These are phyloP conservation scores for Escallonia rubra DNA, from an alignment of 129 eudicot genomes.

Conservation along the genomic window DNA sequence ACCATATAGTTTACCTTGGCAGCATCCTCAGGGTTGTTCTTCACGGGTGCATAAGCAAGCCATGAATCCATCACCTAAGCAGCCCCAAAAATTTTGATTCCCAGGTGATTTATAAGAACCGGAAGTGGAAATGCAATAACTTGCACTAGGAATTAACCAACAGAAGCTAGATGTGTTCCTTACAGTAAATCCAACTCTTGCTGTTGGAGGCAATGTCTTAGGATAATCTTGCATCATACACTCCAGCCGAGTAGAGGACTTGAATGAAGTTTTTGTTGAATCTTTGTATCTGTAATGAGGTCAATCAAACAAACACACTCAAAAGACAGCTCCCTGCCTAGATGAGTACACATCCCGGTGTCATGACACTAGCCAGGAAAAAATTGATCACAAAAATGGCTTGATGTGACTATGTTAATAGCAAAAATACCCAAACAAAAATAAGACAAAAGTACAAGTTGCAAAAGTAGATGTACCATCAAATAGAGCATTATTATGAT, in stretches of 20 bases:
- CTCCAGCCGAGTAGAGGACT: constrained; percentile 96
- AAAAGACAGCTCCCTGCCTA: too few species aligned
- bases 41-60: constrained; percentile 99
- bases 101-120: neutral
- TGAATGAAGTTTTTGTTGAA: constrained; percentile 72
- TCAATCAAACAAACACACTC: too few species aligned
- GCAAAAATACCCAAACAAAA: too few species aligned
- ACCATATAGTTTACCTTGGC: constrained; percentile 63
- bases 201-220: constrained; percentile 88
- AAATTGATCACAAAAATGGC: too few species aligned
- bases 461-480: too few species aligned
- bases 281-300: constrained; percentile 73
- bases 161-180: constrained; percentile 14
- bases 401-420: too few species aligned
- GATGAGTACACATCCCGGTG: too few species aligned
- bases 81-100: neutral
- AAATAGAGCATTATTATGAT: too few species aligned
- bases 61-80: constrained; percentile 83
- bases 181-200: constrained; percentile 96
- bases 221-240: constrained; percentile 99
- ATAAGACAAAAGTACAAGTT: too few species aligned
- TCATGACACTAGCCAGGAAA: too few species aligned
- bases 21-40: constrained; percentile 99
- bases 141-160: neutral
- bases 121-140: neutral